Percentiles rank a stretch among this genome's conserved stretches.
These are phyloP conservation scores for Leccinellum luteum DNA, from an alignment of 768 basidiomycete genomes.

Conservation along the genomic window DNA sequence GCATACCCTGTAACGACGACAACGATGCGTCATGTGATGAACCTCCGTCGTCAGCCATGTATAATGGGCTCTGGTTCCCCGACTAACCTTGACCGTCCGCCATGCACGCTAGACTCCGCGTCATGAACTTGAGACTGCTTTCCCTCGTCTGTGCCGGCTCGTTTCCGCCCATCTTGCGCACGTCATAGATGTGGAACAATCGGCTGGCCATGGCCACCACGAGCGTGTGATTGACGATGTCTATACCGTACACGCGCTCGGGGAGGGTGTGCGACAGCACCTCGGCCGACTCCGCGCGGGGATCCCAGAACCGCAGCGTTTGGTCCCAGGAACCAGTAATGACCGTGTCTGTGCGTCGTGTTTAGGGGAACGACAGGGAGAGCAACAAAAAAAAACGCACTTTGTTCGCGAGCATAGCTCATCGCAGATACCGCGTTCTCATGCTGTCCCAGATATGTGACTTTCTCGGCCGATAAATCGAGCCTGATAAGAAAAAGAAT, in stretches of 20 bases:
- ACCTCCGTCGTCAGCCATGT: not conserved
- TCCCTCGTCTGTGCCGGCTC: conserved; percentile 78
- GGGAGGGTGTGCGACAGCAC: conserved; percentile 65
- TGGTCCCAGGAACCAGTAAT: conserved; percentile 94
- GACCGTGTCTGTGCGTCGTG: conserved; percentile 50
- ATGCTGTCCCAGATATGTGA: conserved; percentile 76
- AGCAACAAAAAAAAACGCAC: conserved; percentile 41
- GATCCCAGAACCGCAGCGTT: conserved; percentile 86
- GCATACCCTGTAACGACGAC: conserved; percentile 69
- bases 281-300: conserved; percentile 55
- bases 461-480: conserved; percentile 71
- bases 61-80: not conserved
- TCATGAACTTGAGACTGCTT: conserved; percentile 95
- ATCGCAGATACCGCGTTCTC: conserved; percentile 77
- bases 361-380: not conserved
- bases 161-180: conserved; percentile 61
- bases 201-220: conserved; percentile 94
- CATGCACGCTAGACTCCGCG: conserved; percentile 89
- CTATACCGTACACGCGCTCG: conserved; percentile 83
- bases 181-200: conserved; percentile 85
- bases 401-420: conserved; percentile 61
- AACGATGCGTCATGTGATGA: not conserved
- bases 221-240: conserved; percentile 71
- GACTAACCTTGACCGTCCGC: conserved; percentile 78
- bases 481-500: conserved; percentile 39